Evolutionary conservation across 352 stramenopile species (phyloP), one percentile per base, ranked within the genome.

Genomic region (Hyphochytrium catenoides): DNA sequence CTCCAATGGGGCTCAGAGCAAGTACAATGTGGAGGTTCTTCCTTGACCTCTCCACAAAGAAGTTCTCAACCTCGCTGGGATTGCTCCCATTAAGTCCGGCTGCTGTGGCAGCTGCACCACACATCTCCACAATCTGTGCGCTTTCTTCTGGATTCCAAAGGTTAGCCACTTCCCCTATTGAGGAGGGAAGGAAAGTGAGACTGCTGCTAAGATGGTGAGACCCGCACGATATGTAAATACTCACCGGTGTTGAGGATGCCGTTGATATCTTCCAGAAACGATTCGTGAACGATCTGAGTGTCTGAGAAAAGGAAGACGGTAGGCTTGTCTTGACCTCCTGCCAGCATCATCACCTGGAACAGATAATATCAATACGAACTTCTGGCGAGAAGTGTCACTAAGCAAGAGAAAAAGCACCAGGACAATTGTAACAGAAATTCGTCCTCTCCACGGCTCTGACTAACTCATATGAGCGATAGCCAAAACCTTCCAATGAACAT

Each of bases 1-100:
- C 76, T 1, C 83, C 75, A 32, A 94, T 93, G 11, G 84, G 84
- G 9, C 67, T 89, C 7, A 95, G 56, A 23, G 75, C 84, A 14
- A 95, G 43, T 30, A 93, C 81, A 19, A 95, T 58, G 40, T 95
- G 84, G 20, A 95, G 54, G 39, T 95, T 95, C 3, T 74, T 83
- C 12, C 79, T 59, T 26, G 71, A 86, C 0, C 76, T 66, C 26
- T 62, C 53, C 9, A 92, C 67, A 36, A 92, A 93, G 43, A 91
- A 92, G 14, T 74, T 79, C 49, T 85, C 83, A 8, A 81, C 52
- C 43, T 84, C 67, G 0, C 65, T 56, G 11, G 51, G 56, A 26
- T 62, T 83, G 11, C 65, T 60, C 0, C 62, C 68, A 44, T 78
- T 83, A 5, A 75, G 60, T 0, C 62, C 69, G 0, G 57, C 47